A percentile compares a stretch with the other conserved stretches of the same genome.
These are phyloP conservation scores for Trichoderma koningiopsis DNA, from an alignment of 2,329 filamentous ascomycete species.

Conservation along the genomic window DNA sequence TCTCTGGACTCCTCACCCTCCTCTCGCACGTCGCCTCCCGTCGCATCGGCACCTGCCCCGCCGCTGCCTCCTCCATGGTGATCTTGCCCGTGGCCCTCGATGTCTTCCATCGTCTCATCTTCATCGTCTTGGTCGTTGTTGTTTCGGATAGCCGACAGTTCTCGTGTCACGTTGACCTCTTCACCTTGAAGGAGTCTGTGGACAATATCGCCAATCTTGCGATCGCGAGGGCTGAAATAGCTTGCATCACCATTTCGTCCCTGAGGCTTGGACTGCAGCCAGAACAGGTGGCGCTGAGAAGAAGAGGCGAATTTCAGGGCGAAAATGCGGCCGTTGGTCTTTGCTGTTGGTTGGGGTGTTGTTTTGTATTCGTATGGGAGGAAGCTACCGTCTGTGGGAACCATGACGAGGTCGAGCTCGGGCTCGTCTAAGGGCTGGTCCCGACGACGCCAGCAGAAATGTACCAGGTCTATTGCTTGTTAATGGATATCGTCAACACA, in stretches of 20 bases:
- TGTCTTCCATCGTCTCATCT: conserved; percentile 57
- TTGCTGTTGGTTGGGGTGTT: conserved; percentile 58
- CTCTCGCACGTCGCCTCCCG: conserved; percentile 86
- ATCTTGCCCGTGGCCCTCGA: conserved; percentile 64
- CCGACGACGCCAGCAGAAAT: conserved; percentile 96
- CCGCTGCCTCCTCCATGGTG: conserved; percentile 66
- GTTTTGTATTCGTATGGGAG: conserved; percentile 70
- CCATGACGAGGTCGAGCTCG: conserved; percentile 89
- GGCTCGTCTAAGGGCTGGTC: conserved; percentile 69
- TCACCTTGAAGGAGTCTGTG: conserved; percentile 84
- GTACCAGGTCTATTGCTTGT: conserved; percentile 68
- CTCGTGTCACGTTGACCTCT: conserved; percentile 75
- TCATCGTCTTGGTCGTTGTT: conserved; percentile 60
- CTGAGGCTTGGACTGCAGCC: conserved; percentile 91
- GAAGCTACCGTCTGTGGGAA: conserved; percentile 87
- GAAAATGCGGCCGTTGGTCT: conserved; percentile 87
- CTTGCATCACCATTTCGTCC: conserved; percentile 66
- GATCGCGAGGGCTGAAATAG: conserved; percentile 82
- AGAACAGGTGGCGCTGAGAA: conserved; percentile 90
- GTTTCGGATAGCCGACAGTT: conserved; percentile 66
- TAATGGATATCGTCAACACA: not conserved
- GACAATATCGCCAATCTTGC: conserved; percentile 85
- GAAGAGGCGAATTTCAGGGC: conserved; percentile 92
- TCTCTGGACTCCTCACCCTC: conserved; percentile 88
- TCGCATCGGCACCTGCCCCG: conserved; percentile 82